Conservation (phyloP, 441 rosid species). For the Erodium texanum region DNA sequence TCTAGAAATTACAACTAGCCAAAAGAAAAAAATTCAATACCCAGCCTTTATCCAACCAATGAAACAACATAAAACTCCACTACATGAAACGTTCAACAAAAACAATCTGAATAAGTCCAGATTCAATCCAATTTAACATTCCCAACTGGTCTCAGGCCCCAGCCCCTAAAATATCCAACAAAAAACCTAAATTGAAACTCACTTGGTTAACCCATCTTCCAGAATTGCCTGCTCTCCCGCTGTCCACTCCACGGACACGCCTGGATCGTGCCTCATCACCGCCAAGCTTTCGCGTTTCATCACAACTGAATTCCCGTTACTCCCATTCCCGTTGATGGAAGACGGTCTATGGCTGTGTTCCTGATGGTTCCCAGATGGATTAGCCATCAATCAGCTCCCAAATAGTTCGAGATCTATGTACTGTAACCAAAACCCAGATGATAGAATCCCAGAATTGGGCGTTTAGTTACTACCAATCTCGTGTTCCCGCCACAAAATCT, state of each 20-base stretch:
- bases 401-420: background rate
- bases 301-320: too few relatives aligned
- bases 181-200: background rate
- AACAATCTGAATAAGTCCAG: background rate
- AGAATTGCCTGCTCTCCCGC: background rate
- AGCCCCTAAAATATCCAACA: background rate
- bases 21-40: too few relatives aligned
- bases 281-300: background rate
- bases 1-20: too few relatives aligned
- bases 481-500: slow-evolving; percentile 7
- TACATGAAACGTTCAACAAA: background rate
- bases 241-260: background rate
- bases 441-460: background rate
- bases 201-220: slow-evolving; percentile 4
- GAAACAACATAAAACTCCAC: background rate
- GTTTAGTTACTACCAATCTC: background rate
- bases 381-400: slow-evolving; percentile 5
- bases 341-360: background rate
- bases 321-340: background rate
- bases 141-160: background rate
- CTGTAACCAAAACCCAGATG: background rate
- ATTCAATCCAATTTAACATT: background rate
- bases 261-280: slow-evolving; percentile 4
- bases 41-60: background rate
- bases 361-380: slow-evolving; percentile 5